Evolutionary conservation across 805 yeast genomes (phyloP), one percentile per base, ranked within the genome.

Genomic region (Vanderwaltozyma yarrowii): DNA sequence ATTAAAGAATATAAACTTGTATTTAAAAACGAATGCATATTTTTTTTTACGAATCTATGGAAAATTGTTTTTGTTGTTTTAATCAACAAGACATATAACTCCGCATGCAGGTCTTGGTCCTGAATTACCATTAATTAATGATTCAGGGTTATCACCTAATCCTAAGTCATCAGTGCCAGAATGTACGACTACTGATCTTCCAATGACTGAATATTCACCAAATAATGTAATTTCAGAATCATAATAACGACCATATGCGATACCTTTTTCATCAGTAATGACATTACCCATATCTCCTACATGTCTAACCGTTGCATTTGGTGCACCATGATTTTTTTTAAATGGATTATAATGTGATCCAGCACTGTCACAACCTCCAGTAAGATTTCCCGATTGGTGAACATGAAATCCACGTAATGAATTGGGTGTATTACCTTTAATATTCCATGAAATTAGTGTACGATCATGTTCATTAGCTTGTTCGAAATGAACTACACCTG

Each of bases 21-120:
- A 7, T 7, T 21, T 21, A 21, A 6, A 21, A n/a, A n/a, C n/a
- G n/a, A n/a, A n/a, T n/a, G 26, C 8, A 23, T 23, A 9, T 23
- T 23, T 23, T 23, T 23, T 23, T 23, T 12, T 23, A 9, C 12
- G 26, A 12, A 8, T 23, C 11, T 23, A 23, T 23, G 12, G 26
- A 23, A 23, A 23, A 9, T 23, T 12, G n/a, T n/a, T 24, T 24
- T 8, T 14, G 7, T 27, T 5, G 3, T n/a, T 6, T 27, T 6
- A 14, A n/a, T 27, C 30, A 7, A 17, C 6, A 3, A 38, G 26
- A 33, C 96, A 96, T 70, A 88, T 87, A 58, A 88, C 96, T 70
- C 97, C 97, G 71, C 97, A 88, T 47, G 97, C 97, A 52, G 92
- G 85, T 78, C 97, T 87, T 51, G 81, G 87, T 63, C 97, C 97